Evolutionary conservation across 2,329 filamentous ascomycete genomes (phyloP).

Genomic region (Xylaria polymorpha): DNA sequence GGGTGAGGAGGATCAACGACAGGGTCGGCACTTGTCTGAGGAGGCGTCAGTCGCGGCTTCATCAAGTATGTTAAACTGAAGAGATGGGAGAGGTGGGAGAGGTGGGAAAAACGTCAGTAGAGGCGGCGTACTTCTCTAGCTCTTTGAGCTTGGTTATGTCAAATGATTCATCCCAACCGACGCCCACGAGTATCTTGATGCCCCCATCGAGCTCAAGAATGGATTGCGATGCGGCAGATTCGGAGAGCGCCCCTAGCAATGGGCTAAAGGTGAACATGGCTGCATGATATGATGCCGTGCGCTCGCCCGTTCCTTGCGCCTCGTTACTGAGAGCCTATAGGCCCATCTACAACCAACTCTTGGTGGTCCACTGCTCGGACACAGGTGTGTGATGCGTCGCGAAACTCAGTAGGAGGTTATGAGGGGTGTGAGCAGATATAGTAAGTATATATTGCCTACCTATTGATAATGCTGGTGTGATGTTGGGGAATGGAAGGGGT

Average conservation of each 20-base stretch:
- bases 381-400: conserved; percentile 7
- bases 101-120: neutral
- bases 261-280: conserved; percentile 96
- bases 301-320: conserved; percentile 30
- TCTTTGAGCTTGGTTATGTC: conserved; percentile 83
- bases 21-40: conserved; percentile 87
- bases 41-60: neutral
- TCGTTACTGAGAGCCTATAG: conserved; percentile 4
- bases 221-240: conserved; percentile 90
- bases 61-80: neutral
- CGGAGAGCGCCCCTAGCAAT: conserved; percentile 88
- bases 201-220: conserved; percentile 95
- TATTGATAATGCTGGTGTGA: neutral
- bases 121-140: conserved; percentile 79
- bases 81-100: neutral
- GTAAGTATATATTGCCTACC: neutral
- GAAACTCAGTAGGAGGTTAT: neutral
- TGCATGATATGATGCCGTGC: conserved; percentile 42
- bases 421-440: neutral
- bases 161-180: conserved; percentile 96
- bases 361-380: neutral
- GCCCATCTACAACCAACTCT: conserved; percentile 36
- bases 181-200: conserved; percentile 92
- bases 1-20: conserved; percentile 92
- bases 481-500: conserved; percentile 21